Evolutionary conservation across 2,329 filamentous ascomycete species (phyloP).

Genomic region (Emmonsiellopsis sp.): DNA sequence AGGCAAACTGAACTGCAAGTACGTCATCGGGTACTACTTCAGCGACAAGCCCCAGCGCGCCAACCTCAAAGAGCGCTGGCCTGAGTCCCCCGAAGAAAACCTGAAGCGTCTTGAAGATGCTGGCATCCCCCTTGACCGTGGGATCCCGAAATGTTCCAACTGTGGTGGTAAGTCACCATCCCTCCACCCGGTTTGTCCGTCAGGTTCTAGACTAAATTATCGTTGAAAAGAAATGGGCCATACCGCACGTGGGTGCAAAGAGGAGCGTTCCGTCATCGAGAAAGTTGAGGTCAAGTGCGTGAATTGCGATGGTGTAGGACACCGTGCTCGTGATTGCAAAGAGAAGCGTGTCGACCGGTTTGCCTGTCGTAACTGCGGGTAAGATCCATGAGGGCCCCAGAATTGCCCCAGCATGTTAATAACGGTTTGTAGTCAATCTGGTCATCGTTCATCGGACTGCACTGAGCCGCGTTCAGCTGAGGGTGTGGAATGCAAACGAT

Average conservation of each 20-base stretch:
- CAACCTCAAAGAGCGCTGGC: slow-evolving; percentile 41
- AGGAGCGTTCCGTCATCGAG: slow-evolving; percentile 34
- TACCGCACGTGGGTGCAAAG: slow-evolving; percentile 34
- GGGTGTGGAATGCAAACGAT: slow-evolving; percentile 36
- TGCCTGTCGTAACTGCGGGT: slow-evolving; percentile 47
- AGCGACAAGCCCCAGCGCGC: slow-evolving; percentile 37
- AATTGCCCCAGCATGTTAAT: slow-evolving; percentile 11
- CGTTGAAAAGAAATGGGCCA: slow-evolving; percentile 39
- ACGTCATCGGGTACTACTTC: slow-evolving; percentile 41
- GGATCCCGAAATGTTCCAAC: slow-evolving; percentile 42
- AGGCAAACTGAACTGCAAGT: slow-evolving; percentile 43
- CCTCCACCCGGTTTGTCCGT: background rate
- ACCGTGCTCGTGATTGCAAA: slow-evolving; percentile 40
- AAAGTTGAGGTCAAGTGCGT: slow-evolving; percentile 40
- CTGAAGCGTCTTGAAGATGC: slow-evolving; percentile 42
- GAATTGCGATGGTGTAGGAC: slow-evolving; percentile 39
- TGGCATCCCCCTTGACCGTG: slow-evolving; percentile 41
- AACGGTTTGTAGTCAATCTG: slow-evolving; percentile 22
- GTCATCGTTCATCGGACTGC: slow-evolving; percentile 41
- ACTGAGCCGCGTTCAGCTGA: slow-evolving; percentile 35
- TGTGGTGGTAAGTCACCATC: slow-evolving; percentile 34
- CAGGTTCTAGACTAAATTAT: background rate
- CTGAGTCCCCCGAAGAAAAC: slow-evolving; percentile 40
- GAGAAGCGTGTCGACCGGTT: slow-evolving; percentile 27
- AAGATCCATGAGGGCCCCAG: slow-evolving; percentile 8